Base-by-base conservation (phyloP, 2,329 filamentous ascomycete species). In the Pseudofabraea citricarpa region DNA sequence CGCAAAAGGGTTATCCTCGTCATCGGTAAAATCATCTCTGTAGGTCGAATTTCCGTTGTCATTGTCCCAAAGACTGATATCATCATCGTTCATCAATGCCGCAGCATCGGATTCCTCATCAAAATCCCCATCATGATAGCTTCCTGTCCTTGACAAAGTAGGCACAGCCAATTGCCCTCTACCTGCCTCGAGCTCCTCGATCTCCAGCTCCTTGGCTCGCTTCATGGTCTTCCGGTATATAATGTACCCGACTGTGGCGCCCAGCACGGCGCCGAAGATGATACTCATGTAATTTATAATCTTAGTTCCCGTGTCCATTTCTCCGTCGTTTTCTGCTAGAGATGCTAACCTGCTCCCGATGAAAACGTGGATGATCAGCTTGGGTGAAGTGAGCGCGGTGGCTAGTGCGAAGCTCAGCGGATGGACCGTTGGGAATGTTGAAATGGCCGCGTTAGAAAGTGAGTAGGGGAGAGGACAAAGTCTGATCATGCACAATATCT, bases 381-480 rank as follows among this genome's bases (percentile, higher is more conserved):
- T 98, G 6, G 93, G 93, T 12, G 75, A 79, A 40, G 90, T 83
- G 13, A 91, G 69, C 3, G 87, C 83, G 0, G 91, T 97, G 5
- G 93, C 91, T 36, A 90, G 63, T 23, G 83, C 83, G 67, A 94
- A 97, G 36, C 78, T 78, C 47, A 75, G 63, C 31, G 87, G 86
- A 19, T 83, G 77, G 24, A 98, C 87, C 23, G 86, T 95, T 3
- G 90, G 90, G 49, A 98, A 90, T 1, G 93, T 97, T 22, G 89
- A 89, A 43, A 98, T 79, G 48, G 95, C 95, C 40, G 90, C 93
- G 61, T 98, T 98, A 60, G 87, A 90, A 54, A 97, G 71, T 41
- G 87, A 93, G 64, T 95, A 98, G 12, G 93, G 93, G 47, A 98
- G 64, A 2, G 93, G 93, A 58, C 91, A 97, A 51, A 97, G 77